These are phyloP conservation scores for Pythium phragmitis DNA, from an alignment of 352 stramenopile genomes.

Conservation along the genomic window DNA sequence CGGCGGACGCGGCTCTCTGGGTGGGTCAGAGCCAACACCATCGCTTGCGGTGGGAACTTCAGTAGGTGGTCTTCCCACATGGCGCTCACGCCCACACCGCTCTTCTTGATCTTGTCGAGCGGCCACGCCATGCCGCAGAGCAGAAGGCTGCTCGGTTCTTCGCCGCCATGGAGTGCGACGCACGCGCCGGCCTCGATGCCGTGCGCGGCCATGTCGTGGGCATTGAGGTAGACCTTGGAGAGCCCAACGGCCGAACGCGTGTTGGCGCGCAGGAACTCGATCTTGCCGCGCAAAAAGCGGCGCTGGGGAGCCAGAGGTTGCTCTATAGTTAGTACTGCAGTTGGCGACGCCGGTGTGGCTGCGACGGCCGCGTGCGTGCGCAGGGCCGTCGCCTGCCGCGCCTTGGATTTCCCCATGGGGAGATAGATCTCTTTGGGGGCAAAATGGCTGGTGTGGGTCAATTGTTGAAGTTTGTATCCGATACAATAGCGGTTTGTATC, in stretches of 20 bases:
- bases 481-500: conserved; percentile 13
- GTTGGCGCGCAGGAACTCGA: conserved; percentile 57
- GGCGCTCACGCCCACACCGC: conserved; percentile 57
- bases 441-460: conserved; percentile 18
- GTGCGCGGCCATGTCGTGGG: conserved; percentile 45
- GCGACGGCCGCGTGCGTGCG: conserved; percentile 24
- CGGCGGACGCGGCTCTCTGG: conserved; percentile 15
- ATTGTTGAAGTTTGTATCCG: conserved; percentile 25
- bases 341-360: background rate
- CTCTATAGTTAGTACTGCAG: background rate
- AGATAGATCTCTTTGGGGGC: background rate
- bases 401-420: conserved; percentile 26
- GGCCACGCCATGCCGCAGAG: conserved; percentile 67
- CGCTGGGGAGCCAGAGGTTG: background rate
- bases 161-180: conserved; percentile 33
- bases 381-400: conserved; percentile 25
- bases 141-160: conserved; percentile 29
- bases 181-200: conserved; percentile 39
- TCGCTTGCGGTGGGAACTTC: conserved; percentile 16
- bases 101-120: conserved; percentile 71
- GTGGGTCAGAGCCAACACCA: conserved; percentile 28
- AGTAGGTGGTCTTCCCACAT: conserved; percentile 64
- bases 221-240: conserved; percentile 71
- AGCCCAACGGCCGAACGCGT: conserved; percentile 52
- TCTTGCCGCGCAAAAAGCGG: conserved; percentile 26